Evolutionary conservation across 257 asterid species (phyloP).

Genomic region (Nicotiana tomentosiformis): DNA sequence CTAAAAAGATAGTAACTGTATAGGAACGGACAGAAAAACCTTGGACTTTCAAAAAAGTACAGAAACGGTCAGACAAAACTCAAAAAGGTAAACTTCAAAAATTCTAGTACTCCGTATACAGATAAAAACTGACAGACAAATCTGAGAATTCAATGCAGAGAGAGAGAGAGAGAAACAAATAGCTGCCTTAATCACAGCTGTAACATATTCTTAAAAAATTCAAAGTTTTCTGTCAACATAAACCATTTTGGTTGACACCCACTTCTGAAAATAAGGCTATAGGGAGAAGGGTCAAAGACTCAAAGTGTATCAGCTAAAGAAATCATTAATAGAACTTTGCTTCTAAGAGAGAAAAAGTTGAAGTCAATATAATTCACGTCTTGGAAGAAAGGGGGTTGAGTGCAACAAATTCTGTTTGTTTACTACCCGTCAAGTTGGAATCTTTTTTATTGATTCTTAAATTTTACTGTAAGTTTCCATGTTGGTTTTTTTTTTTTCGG

Average conservation of each 20-base stretch:
- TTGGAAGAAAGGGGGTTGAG: background rate
- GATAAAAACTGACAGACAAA: background rate
- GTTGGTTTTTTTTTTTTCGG: background rate
- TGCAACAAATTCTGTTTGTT: too few species aligned
- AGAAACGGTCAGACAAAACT: background rate
- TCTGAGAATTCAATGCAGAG: constrained; percentile 18
- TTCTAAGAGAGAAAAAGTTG: background rate
- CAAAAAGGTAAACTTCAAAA: background rate
- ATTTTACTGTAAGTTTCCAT: background rate
- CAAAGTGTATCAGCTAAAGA: background rate
- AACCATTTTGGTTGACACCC: background rate
- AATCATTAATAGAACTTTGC: background rate
- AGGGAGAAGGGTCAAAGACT: background rate
- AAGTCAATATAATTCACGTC: background rate
- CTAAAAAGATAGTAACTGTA: too few species aligned
- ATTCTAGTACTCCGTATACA: too few species aligned
- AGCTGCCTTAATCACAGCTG: background rate
- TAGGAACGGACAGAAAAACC: too few species aligned
- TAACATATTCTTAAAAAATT: background rate
- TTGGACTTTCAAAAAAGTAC: too few species aligned
- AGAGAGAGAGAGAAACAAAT: background rate
- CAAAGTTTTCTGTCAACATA: background rate
- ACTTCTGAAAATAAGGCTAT: background rate
- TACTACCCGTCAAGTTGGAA: background rate
- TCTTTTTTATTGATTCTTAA: background rate